phyloP scores from a whole-genome alignment of 2,329 filamentous ascomycete species.

The Juglanconis oblonga region DNA sequence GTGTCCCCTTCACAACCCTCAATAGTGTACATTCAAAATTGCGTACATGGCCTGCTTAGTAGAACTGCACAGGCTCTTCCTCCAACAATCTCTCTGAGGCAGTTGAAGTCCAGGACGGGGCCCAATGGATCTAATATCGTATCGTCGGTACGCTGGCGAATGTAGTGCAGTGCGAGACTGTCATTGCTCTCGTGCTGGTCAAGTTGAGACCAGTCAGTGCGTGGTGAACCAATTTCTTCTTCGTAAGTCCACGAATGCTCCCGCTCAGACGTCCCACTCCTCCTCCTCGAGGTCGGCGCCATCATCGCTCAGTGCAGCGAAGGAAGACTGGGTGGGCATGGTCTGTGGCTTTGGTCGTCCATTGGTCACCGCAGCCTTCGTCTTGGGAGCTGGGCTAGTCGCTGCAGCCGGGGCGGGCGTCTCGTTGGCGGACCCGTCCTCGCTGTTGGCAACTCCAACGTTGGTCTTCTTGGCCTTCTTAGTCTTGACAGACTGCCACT shows the following conservation, averaged over 20 bases:
- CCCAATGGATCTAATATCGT: background rate
- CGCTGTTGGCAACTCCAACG: slow-evolving; percentile 29
- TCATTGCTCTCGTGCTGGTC: background rate
- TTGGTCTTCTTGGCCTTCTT: slow-evolving; percentile 42
- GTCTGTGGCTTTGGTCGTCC: slow-evolving; percentile 27
- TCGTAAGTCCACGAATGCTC: background rate
- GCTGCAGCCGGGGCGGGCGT: slow-evolving; percentile 19
- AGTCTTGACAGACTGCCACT: slow-evolving; percentile 58
- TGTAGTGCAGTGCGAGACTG: background rate
- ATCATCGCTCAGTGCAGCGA: slow-evolving; percentile 46
- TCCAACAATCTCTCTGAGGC: background rate
- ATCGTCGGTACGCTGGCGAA: background rate
- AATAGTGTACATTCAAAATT: slow-evolving; percentile 17
- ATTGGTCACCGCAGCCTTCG: slow-evolving; percentile 26
- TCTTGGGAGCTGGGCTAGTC: slow-evolving; percentile 19
- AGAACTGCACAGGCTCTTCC: background rate
- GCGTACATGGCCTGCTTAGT: slow-evolving; percentile 7
- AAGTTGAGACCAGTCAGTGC: background rate
- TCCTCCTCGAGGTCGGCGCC: slow-evolving; percentile 38
- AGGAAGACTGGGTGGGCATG: slow-evolving; percentile 41
- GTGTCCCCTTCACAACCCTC: background rate
- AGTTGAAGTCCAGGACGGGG: no score
- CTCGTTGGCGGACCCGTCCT: slow-evolving; percentile 21
- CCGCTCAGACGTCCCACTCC: slow-evolving; percentile 49
- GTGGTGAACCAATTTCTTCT: background rate